phyloP scores from a whole-genome alignment of 257 asterid species.

The Petrea volubilis region DNA sequence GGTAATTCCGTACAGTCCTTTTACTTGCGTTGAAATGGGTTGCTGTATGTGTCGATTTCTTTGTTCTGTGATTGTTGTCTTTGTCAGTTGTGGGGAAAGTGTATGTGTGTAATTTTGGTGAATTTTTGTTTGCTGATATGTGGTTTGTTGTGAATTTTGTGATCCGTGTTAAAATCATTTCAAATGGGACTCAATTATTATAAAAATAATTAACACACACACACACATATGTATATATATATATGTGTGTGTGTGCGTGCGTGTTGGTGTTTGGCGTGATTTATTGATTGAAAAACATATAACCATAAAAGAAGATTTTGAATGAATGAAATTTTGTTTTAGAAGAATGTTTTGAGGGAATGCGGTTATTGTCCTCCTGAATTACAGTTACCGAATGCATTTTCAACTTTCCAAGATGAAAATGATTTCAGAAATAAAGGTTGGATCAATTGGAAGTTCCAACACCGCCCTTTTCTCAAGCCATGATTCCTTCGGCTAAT shows the following conservation, averaged over 20 bases:
- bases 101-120: not conserved
- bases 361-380: no score
- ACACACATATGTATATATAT: no score
- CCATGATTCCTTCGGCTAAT: not conserved
- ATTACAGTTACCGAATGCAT: no score
- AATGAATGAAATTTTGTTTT: no score
- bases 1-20: constrained; percentile 42
- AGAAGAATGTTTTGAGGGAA: no score
- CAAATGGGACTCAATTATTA: no score
- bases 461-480: not conserved
- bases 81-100: not conserved
- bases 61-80: not conserved
- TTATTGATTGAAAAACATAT: no score
- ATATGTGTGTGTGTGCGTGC: no score
- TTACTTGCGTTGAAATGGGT: not conserved
- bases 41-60: not conserved
- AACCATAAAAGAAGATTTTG: no score
- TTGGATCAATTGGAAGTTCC: not conserved
- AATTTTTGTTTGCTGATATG: not conserved
- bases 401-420: no score
- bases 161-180: not conserved
- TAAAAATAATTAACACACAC: no score
- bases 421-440: not conserved
- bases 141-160: not conserved
- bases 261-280: no score